Base-by-base conservation (phyloP, 2,329 filamentous ascomycete species). In the Dactylellina drechsleri region DNA sequence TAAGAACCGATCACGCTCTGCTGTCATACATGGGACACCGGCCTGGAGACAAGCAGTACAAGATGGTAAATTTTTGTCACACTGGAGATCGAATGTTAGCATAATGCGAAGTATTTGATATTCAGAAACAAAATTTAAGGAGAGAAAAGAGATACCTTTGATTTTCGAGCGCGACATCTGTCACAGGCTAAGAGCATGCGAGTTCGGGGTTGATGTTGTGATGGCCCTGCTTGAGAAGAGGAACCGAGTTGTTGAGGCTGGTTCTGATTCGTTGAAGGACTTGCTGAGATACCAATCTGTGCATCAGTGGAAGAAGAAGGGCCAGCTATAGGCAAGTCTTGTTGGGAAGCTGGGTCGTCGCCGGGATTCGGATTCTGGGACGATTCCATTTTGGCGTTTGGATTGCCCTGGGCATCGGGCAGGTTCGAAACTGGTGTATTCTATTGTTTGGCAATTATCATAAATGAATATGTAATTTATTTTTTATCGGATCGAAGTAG, bases 101-200 rank as follows among this genome's bases (percentile, higher is more conserved):
- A 26, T 50, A 28, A 1, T 36, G 31, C 31, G 2, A 36, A 36
- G 20, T 16, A 49, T 47, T 49, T 40, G 28, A 49, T n/a, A 26
- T 1, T 16, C 4, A 26, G 3, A 1, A 43, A 3, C 2, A 18
- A 40, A 12, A 70, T 16, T 36, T 36, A 28, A 10, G 15, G 16
- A 36, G 5, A 26, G 4, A 23, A 45, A 36, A 47, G 26, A 15
- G 2, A 13, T 13, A 68, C 71, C 45, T 64, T 75, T 60, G 71
- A 68, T 41, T 75, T 75, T 20, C 71, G 50, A 7, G 65, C 43
- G n/a, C 71, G 71, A 26, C 71, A 75, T 23, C 71, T 50, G 43
- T 75, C 71, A 23, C 71, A 75, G 40, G 71, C 71, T 1, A 75
- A 52, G 8, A 75, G 71, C 71, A 75, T 67, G 15, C 71, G 52